Evolutionary conservation across 345 rosid species (phyloP), one percentile per base, ranked within the genome.

Genomic region (Heritiera fomes): DNA sequence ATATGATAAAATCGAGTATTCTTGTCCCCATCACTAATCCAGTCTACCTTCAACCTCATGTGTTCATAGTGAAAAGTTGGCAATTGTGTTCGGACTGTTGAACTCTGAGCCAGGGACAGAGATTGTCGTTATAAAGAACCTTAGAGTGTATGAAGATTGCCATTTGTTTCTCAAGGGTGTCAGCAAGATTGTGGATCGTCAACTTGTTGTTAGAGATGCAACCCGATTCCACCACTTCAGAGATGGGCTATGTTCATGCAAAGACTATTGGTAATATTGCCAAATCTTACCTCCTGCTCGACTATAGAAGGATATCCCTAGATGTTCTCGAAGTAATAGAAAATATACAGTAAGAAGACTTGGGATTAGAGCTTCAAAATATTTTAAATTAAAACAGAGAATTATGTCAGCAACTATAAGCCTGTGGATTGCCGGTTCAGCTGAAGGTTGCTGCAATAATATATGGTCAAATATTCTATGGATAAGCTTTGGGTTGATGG

Each of bases 161-260:
- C 98, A 93, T 82, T 86, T 86, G 71, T 95, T 95, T 60, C 88
- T 91, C 23, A 94, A 93, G 87, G 78, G 82, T 79, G 94, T 91
- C 66, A 93, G 97, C 88, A 89, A 89, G 89, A 83, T 89, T 71
- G 89, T 91, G 23, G 81, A 85, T 65, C 88, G 87, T 43, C 82
- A 73, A 78, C 90, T 91, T 76, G 85, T 89, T 73, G 83, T 94
- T 61, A 88, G 98, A 86, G 98, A 95, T 82, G 95, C 98, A 17
- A 90, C 98, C 49, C 87, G 98, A 46, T 95, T 95, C 83, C 98
- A 95, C 76, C 94, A 89, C 87, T 95, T 95, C 84, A 82, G 80
- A 76, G 85, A 83, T 10, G 97, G 97, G 17, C 1, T 81, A 50
- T 94, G 98, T 85, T 91, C 98, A 28, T 95, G 98, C 84, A 86